Base-by-base conservation (phyloP, 805 yeast species). In the Candida tallmaniae region DNA sequence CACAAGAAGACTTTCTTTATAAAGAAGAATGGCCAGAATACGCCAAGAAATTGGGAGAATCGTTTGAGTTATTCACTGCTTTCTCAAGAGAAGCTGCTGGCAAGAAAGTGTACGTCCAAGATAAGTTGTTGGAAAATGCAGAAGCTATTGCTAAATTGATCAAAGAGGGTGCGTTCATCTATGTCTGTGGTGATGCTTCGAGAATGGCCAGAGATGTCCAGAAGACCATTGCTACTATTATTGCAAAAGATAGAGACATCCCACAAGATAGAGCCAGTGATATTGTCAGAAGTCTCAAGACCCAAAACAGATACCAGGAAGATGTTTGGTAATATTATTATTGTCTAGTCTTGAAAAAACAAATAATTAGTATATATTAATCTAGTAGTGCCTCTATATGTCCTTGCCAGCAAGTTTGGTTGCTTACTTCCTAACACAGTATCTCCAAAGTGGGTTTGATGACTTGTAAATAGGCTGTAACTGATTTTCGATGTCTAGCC, bases 181-280 rank as follows among this genome's bases (percentile, higher is more conserved):
- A 93, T 58, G 95, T 90, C 24, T 90, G 98, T 72, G 98, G 97
- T 56, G 97, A 93, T 65, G 97, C 98, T 17, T 76, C 83, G 19
- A 77, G 75, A 45, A 93, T 90, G 98, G 96, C 97, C 4, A 82
- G 90, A 62, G 95, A 88, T 54, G 97, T 90, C 7, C 88, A 84
- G 50, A 58, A 68, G 29, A 70, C 90, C 1, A 68, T 90, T 40
- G 70, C 71, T 10, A 67, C 73, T 42, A 80, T 93, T 38, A 56
- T 89, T 31, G 60, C 78, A 29, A 57, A 73, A 36, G 75, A 76
- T 44, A 80, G 89, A 51, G 74, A 70, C n/a, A 61, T 87, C 19
- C 45, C 80, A 5, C 72, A 70, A 38, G 82, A 73, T 22, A 78
- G 76, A 45, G 96, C 95, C 10, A 74, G 76, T 35, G 93, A 83